Evolutionary conservation across 371 early-diverging fungal genomes (phyloP), one percentile per base, ranked within the genome.

Genomic region (Capniomyces stellatus): DNA sequence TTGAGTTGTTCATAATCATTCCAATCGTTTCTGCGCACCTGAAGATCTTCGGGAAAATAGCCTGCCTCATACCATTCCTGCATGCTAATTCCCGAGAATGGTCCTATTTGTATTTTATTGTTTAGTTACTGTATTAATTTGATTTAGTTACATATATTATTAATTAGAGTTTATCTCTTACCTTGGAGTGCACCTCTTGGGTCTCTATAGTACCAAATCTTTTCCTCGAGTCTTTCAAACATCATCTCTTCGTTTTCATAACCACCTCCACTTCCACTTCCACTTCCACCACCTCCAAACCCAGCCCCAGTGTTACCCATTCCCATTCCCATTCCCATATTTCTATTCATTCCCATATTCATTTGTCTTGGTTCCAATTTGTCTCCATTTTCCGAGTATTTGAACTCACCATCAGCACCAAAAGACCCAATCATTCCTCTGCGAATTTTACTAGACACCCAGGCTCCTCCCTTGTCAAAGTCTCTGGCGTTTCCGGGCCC

Each of bases 1-100:
- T 73, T 75, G 25, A 88, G 60, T 0, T 79, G 77, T 54, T 85
- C 86, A 64, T 84, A 86, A 1, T 67, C 60, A 0, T 70, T 29
- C 23, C 83, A 81, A 28, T 82, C 83, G 41, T 83, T 87, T 29
- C 79, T 74, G 61, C 76, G 72, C 23, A 89, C 77, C 43, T 83
- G 70, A 21, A 89, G 67, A 28, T 77, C 76, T 18, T 72, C 64
- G 0, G 76, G 64, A 56, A 89, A 89, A 60, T 85, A 89, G 10
- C 87, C 87, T 12, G 75, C 82, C 41, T 76, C 75, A 62, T 75
- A 85, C 89, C 89, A 89, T 52, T 86, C 85, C 50, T 85, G 83
- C 89, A 89, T 89, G 40, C 83, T 82, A 8, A 75, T 68, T 8
- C 82, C 78, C 13, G 76, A 71, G 58, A 89, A 89, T 4, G 89